Percentiles rank a stretch among this genome's conserved stretches.
These are phyloP conservation scores for Gossypium bickii DNA, from an alignment of 345 rosid species.

Conservation along the genomic window DNA sequence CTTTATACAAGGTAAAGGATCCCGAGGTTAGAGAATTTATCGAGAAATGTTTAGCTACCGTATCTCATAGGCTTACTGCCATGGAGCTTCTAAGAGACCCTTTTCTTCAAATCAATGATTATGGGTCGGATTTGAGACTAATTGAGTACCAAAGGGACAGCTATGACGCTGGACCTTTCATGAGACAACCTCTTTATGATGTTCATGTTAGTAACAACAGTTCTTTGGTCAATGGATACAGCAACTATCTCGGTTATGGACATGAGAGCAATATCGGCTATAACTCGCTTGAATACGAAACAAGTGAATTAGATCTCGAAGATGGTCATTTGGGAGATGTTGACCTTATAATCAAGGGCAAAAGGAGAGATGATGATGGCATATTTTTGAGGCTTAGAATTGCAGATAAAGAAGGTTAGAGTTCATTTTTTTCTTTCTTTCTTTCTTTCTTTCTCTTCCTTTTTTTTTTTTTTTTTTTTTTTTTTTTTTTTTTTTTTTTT, in stretches of 20 bases:
- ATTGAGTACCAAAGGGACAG: conserved; percentile 40
- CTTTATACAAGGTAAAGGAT: conserved; percentile 73
- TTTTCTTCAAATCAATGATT: conserved; percentile 58
- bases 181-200: conserved; percentile 44
- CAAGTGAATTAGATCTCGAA: conserved; percentile 57
- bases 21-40: conserved; percentile 80
- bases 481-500: background rate
- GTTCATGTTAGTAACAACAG: conserved; percentile 20
- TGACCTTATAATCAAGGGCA: conserved; percentile 77
- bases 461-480: background rate
- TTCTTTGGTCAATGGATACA: conserved; percentile 29
- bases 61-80: conserved; percentile 71
- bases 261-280: conserved; percentile 35
- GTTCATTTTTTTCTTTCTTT: background rate
- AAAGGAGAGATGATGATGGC: conserved; percentile 57
- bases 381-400: conserved; percentile 81
- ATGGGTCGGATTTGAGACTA: conserved; percentile 36
- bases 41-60: conserved; percentile 89
- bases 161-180: conserved; percentile 35
- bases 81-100: conserved; percentile 78
- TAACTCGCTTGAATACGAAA: conserved; percentile 35
- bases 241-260: conserved; percentile 27
- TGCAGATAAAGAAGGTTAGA: conserved; percentile 78
- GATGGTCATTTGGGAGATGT: conserved; percentile 44
- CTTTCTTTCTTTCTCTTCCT: background rate